Base-by-base conservation (phyloP, 1,284 basidiomycete species). In the Trichosporon sp. region DNA sequence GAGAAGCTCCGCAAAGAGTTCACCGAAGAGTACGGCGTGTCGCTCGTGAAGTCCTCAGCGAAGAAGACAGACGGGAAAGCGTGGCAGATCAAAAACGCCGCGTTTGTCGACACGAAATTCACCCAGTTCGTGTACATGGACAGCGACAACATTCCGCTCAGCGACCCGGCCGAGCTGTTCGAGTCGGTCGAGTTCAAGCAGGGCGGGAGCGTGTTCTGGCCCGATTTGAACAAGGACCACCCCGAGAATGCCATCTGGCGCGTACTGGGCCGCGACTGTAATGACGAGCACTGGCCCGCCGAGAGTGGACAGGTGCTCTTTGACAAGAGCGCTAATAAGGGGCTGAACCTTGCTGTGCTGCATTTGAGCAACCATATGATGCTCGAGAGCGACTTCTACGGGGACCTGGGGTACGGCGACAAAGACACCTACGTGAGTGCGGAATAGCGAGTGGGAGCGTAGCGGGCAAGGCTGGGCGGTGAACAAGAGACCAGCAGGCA, bases 171-270 rank as follows among this genome's bases (percentile, higher is more conserved):
- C 4, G 71, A 73, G 58, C 74, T 82, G n/a, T 83, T 83, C 64
- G 79, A 82, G 36, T 72, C 73, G 7, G 69, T 77, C 19, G 73
- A 80, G 58, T 82, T 81, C 71, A 66, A 76, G 60, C 72, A 80
- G 58, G 75, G 71, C 32, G 74, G 79, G 7, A 74, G 71, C 56
- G 82, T 83, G 11, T 82, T 84, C 70, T 84, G 82, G 82, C 75
- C 81, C 1, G 82, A 83, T 64, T 72, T 82, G 37, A 80, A 81
- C 70, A 82, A 82, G 69, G 83, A 84, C 70, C 78, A 82, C 62
- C 79, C 82, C 29, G 77, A 81, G 62, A 84, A 84, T 60, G 78
- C 82, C 1, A 81, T 84, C 66, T 84, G 79, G 78, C 74, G 82
- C 13, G 69, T 82, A 23, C 66, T 83, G 23, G 79, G 80, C 25